Evolutionary conservation across 1,139 yeast species (phyloP).

Genomic region (Geotrichum bryndzae): DNA sequence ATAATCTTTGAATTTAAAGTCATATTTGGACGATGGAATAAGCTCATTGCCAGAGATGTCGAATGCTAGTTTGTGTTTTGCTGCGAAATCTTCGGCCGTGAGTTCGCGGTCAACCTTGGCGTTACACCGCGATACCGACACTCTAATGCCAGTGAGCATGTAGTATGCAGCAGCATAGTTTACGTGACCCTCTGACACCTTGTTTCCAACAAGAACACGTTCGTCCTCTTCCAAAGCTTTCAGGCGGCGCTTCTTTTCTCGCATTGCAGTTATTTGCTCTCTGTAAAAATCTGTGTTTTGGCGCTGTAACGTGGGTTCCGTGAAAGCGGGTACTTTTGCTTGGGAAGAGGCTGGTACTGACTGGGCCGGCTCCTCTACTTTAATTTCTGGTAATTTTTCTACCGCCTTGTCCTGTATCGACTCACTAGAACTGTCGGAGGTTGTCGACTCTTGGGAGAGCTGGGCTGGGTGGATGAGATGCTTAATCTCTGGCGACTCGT

Average conservation of each 20-base stretch:
- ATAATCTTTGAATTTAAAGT: constrained; percentile 93
- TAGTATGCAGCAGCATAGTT: constrained; percentile 92
- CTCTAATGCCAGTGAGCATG: constrained; percentile 94
- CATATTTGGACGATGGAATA: constrained; percentile 90
- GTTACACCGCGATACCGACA: constrained; percentile 79
- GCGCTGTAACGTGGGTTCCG: background rate
- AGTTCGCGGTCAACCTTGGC: constrained; percentile 78
- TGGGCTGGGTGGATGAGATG: background rate
- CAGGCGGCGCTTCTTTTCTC: constrained; percentile 40
- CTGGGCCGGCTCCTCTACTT: background rate
- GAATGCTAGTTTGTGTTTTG: constrained; percentile 73
- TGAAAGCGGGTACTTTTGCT: background rate
- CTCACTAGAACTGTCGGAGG: background rate
- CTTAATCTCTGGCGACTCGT: background rate
- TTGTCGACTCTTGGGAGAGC: background rate
- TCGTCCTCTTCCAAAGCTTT: constrained; percentile 50
- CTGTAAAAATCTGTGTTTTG: constrained; percentile 8
- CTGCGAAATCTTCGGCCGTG: constrained; percentile 60
- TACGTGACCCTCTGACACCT: constrained; percentile 85
- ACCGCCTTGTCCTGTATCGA: background rate
- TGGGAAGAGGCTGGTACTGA: background rate
- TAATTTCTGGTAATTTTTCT: background rate
- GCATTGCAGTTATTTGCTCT: constrained; percentile 15
- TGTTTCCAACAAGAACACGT: constrained; percentile 66
- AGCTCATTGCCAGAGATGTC: constrained; percentile 82